Evolutionary conservation across 1,139 yeast species (phyloP).

Genomic region (Hyphopichia burtonii): DNA sequence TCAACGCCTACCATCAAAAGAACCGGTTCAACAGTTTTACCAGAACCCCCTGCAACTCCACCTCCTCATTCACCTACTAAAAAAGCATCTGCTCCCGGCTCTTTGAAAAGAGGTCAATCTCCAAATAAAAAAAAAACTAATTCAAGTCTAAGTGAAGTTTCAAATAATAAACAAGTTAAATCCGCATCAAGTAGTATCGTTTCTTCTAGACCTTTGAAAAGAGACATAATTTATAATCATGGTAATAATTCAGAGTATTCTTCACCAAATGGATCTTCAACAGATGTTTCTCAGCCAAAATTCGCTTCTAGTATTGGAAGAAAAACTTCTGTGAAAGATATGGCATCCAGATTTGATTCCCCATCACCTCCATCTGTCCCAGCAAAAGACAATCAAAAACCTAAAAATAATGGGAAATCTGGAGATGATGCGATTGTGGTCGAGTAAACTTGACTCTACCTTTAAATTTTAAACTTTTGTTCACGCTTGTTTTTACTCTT

Average conservation of each 20-base stretch:
- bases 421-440: slow-evolving; percentile 4
- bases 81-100: slow-evolving; percentile 18
- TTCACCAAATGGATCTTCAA: slow-evolving; percentile 13
- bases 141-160: slow-evolving; percentile 20
- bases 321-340: slow-evolving; percentile 35
- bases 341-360: slow-evolving; percentile 31
- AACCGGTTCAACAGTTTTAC: slow-evolving; percentile 2
- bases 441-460: background rate
- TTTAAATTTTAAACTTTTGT: background rate
- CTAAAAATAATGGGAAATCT: background rate
- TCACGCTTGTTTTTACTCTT: too few relatives aligned
- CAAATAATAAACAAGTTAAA: background rate
- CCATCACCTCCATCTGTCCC: slow-evolving; percentile 10
- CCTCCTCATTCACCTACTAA: slow-evolving; percentile 19
- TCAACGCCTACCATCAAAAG: slow-evolving; percentile 9
- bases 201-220: slow-evolving; percentile 30
- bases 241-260: slow-evolving; percentile 5
- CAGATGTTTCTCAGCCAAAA: slow-evolving; percentile 29
- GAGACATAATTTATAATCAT: slow-evolving; percentile 22
- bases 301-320: slow-evolving; percentile 28
- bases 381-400: background rate
- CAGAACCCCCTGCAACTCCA: slow-evolving; percentile 9
- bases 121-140: slow-evolving; percentile 39
- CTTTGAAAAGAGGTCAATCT: slow-evolving; percentile 37
- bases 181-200: slow-evolving; percentile 10